Percentiles rank a stretch among this genome's conserved stretches.
Conservation (phyloP, 768 basidiomycete species). For the Tylopilus plumbeoviolaceoides region DNA sequence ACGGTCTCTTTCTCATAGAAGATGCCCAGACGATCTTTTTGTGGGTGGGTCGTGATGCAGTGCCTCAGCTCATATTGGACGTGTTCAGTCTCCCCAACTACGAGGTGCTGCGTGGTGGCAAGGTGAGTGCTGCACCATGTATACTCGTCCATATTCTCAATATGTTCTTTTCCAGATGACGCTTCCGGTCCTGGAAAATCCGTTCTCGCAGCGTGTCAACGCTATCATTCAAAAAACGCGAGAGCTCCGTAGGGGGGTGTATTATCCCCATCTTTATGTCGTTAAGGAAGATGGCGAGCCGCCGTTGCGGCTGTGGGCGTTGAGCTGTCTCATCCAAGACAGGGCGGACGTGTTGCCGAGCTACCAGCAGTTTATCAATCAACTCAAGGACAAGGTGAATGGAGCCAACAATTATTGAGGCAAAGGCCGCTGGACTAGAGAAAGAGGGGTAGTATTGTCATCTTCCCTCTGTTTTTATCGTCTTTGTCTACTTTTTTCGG, state of each 20-base stretch:
- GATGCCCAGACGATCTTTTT: conserved; percentile 98
- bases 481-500: background rate
- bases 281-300: conserved; percentile 99
- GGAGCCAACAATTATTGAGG: conserved; percentile 31
- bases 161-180: conserved; percentile 53
- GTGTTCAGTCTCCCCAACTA: conserved; percentile 90
- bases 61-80: conserved; percentile 91
- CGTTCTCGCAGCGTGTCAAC: conserved; percentile 94
- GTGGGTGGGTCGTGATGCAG: conserved; percentile 97
- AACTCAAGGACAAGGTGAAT: conserved; percentile 79
- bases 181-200: conserved; percentile 85
- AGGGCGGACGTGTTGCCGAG: conserved; percentile 92
- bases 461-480: background rate
- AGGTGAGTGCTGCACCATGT: conserved; percentile 45
- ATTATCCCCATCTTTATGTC: conserved; percentile 90
- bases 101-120: conserved; percentile 87
- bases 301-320: conserved; percentile 89
- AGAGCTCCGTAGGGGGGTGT: conserved; percentile 89
- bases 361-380: conserved; percentile 90
- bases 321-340: conserved; percentile 93
- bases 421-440: background rate
- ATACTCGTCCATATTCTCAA: background rate
- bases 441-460: background rate
- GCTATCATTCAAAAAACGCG: conserved; percentile 92
- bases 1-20: conserved; percentile 95